Evolutionary conservation across 108 stramenopile species (phyloP), one percentile per base, ranked within the genome.

Genomic region (Fistulifera pelliculosa): DNA sequence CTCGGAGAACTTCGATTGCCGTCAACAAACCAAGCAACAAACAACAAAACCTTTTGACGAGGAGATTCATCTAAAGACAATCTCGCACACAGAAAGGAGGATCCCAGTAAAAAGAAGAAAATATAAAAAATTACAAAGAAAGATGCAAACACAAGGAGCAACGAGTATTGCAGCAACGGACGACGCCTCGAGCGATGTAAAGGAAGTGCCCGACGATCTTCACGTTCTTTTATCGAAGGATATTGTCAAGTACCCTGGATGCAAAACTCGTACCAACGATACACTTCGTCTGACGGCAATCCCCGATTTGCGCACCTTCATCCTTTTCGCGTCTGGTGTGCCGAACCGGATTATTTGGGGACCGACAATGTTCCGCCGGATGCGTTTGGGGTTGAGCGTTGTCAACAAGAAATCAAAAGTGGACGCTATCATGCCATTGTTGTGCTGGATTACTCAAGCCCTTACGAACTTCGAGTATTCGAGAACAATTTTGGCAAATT

Each of bases 201-300:
- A 35, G 31, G 31, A 35, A 6, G 8, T 35, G 31, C 31, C 31
- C 31, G 8, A 35, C 8, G 49, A 65, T 57, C 19, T 58, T 7
- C 27, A 26, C 44, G 27, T 65, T 39, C 64, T 65, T 1, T 65
- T 65, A 35, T 58, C 41, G 64, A 58, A 51, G 56, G 47, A 27
- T 65, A 57, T 27, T 65, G 64, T 35, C 41, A 47, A 27, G 64
- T 49, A 19, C 49, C 56, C 18, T 57, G 56, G 55, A 58, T 65
- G 56, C 40, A 65, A 40, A 35, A 35, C 31, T 35, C 31, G 3
- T 35, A 35, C 8, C 57, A 49, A 24, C 0, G 17, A 15, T 41
- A 40, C 17, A 35, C 3, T 3, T 35, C 31, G 31, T 35, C 8
- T 35, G 31, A 35, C 18, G 48, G 48, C 14, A 23, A 11, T 18